Evolutionary conservation across 441 rosid genomes (phyloP), one percentile per base, ranked within the genome.

Genomic region (Capsella rubella): DNA sequence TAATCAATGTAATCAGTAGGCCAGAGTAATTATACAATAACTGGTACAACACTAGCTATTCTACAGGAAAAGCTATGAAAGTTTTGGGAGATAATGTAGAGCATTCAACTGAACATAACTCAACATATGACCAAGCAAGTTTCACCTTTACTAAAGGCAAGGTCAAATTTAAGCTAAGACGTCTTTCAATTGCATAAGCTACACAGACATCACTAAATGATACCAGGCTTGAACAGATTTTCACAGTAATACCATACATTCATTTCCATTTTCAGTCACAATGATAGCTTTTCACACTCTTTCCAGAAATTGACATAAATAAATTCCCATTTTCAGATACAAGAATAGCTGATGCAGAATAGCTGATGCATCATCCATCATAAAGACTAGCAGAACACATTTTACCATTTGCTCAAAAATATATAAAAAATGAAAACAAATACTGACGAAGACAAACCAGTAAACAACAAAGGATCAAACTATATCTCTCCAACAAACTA

Each of bases 401-500:
- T 21, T 42, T 4, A 12, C 64, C 56, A 45, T 14, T 49, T 59
- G 39, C 39, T 43, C 63, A 32, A 31, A 42, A 5, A 0, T n/a
- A 52, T 1, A 9, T 3, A 6, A 10, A 13, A 29, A 42, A 31
- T 15, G n/a, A 3, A 1, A 18, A 54, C 0, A 54, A 1, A 69
- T 28, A 51, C 5, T 21, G 35, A 53, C 13, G 5, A 13, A 52
- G 52, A 53, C 1, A 34, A 35, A 27, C 28, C 18, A 34, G 18
- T 16, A 10, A 16, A 34, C 9, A 45, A 25, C 14, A 60, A 71
- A 67, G 29, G 53, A 66, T 16, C 28, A 40, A n/a, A 31, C 66
- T 66, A 47, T 8, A 2, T 2, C 51, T 56, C 43, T 8, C 37
- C 1, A 62, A 14, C 0, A 43, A 43, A 61, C 21, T 14, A 66